Evolutionary conservation across 305 asterid genomes (phyloP).

Genomic region (Fraxinus albicans): DNA sequence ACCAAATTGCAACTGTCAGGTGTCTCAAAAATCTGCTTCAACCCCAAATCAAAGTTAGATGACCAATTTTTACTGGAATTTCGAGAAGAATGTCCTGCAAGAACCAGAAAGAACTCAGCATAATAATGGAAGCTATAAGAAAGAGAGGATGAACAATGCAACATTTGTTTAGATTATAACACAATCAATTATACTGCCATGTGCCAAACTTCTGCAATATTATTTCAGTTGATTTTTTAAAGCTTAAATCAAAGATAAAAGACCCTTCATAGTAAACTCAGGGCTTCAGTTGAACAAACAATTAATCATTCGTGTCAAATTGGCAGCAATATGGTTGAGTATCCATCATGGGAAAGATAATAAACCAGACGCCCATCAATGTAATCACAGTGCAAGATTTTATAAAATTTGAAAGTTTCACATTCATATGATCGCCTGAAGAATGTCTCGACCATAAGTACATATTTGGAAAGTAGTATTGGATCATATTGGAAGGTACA

Average conservation of each 20-base stretch:
- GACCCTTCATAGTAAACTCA: background rate
- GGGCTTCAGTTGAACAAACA: background rate
- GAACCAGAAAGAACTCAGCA: constrained; percentile 22
- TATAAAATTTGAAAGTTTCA: background rate
- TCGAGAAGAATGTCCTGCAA: constrained; percentile 47
- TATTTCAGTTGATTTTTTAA: background rate
- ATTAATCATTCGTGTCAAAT: background rate
- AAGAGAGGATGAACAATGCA: constrained; percentile 2
- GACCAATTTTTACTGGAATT: constrained; percentile 28
- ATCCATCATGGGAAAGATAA: background rate
- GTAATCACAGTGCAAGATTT: background rate
- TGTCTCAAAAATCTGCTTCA: constrained; percentile 52
- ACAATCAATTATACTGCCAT: background rate
- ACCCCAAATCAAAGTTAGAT: constrained; percentile 44
- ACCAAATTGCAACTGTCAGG: constrained; percentile 45
- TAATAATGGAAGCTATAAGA: constrained; percentile 8
- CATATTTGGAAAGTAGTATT: background rate
- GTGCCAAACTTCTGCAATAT: background rate
- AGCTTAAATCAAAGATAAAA: background rate
- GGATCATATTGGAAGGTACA: background rate
- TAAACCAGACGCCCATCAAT: background rate
- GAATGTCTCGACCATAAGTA: background rate
- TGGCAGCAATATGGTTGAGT: background rate
- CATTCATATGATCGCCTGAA: background rate
- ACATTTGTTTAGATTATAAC: background rate